Evolutionary conservation across 345 rosid genomes (phyloP).

Genomic region (Populus deltoides): DNA sequence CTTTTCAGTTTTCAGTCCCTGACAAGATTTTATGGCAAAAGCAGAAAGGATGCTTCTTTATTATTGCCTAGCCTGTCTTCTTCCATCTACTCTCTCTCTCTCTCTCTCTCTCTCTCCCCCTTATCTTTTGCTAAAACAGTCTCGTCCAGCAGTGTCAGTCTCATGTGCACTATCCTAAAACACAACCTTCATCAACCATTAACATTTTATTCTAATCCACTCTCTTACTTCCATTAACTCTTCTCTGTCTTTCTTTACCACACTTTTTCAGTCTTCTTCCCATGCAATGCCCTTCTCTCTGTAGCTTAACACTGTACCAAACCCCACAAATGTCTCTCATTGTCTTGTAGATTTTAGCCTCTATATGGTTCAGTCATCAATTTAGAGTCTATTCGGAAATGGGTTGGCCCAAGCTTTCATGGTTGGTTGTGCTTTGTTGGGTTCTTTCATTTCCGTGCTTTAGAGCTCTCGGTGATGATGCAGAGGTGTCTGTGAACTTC

Average conservation of each 20-base stretch:
- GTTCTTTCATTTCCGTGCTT: constrained; percentile 31
- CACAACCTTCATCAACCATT: constrained; percentile 25
- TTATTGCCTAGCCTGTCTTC: not conserved
- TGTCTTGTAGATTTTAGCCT: constrained; percentile 15
- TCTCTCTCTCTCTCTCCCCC: constrained; percentile 14
- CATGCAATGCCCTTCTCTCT: constrained; percentile 14
- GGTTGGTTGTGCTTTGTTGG: constrained; percentile 41
- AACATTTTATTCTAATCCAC: constrained; percentile 13
- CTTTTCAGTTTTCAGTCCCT: constrained; percentile 8
- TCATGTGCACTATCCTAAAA: constrained; percentile 39
- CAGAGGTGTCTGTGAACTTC: constrained; percentile 56
- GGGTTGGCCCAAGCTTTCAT: constrained; percentile 38
- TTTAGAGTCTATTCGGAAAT: constrained; percentile 28
- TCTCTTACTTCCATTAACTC: constrained; percentile 12
- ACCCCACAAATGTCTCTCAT: constrained; percentile 13
- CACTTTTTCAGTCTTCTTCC: constrained; percentile 3
- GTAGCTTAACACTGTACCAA: not conserved
- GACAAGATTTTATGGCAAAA: constrained; percentile 15
- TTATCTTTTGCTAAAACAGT: constrained; percentile 21
- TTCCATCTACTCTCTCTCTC: not conserved
- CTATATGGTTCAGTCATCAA: not conserved
- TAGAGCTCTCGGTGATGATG: constrained; percentile 33
- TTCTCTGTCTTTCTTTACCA: constrained; percentile 8
- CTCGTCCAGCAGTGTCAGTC: constrained; percentile 32
- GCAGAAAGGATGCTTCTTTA: constrained; percentile 3